Evolutionary conservation across 2,329 filamentous ascomycete genomes (phyloP).

Genomic region (Fusarium cicatricum): DNA sequence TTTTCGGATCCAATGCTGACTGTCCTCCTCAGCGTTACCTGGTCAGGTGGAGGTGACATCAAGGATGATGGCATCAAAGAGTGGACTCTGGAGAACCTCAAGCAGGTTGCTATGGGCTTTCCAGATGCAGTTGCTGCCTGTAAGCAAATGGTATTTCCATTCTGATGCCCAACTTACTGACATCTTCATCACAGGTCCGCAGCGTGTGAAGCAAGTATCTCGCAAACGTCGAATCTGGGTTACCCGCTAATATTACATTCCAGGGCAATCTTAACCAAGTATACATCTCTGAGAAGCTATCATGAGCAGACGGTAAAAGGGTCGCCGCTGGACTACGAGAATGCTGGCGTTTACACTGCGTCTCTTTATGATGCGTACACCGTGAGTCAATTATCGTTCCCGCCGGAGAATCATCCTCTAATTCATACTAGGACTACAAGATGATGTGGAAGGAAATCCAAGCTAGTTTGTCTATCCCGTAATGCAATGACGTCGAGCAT

Average conservation of each 20-base stretch:
- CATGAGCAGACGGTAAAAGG: slow-evolving; percentile 6
- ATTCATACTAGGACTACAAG: slow-evolving; percentile 6
- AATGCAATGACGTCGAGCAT: no score
- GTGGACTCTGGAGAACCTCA: slow-evolving; percentile 6
- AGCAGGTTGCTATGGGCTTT: slow-evolving; percentile 11
- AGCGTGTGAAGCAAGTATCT: no score
- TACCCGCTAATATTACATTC: neutral
- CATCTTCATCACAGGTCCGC: no score
- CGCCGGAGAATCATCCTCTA: no score
- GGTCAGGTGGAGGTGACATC: slow-evolving; percentile 20
- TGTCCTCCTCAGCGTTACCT: slow-evolving; percentile 2
- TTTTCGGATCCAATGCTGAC: no score
- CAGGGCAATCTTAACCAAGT: slow-evolving; percentile 15
- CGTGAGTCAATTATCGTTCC: neutral
- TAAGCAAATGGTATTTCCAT: no score
- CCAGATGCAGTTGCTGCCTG: slow-evolving; percentile 13
- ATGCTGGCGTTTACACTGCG: slow-evolving; percentile 9
- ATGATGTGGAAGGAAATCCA: slow-evolving; percentile 1
- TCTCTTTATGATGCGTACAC: slow-evolving; percentile 12
- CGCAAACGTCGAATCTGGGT: no score
- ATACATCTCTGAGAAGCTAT: slow-evolving; percentile 5
- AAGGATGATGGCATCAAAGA: neutral
- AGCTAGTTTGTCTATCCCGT: slow-evolving; percentile 2
- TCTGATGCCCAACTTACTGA: no score
- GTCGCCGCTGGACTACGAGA: slow-evolving; percentile 19